Conservation (phyloP, 306 rosid species). For the Vigna reflexopilosa region DNA sequence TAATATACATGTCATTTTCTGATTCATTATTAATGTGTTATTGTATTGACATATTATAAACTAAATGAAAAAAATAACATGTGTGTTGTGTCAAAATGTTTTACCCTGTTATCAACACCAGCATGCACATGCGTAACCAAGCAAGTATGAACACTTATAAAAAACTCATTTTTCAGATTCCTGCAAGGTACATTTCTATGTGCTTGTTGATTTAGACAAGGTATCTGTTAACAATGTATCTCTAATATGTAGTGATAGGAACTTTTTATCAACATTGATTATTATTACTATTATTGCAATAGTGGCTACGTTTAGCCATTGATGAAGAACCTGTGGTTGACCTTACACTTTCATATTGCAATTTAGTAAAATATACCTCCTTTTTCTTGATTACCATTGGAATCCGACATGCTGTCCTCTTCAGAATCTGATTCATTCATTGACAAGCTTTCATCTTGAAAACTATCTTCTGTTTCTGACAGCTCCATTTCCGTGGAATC, state of each 20-base stretch:
- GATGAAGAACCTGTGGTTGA: slow-evolving; percentile 39
- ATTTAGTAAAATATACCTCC: slow-evolving; percentile 42
- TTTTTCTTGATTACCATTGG: slow-evolving; percentile 48
- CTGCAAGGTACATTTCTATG: slow-evolving; percentile 33
- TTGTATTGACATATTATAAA: no score
- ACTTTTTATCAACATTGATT: slow-evolving; percentile 44
- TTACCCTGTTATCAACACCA: neutral
- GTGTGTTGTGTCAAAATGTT: no score
- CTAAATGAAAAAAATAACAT: no score
- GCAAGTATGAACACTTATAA: neutral
- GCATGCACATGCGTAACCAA: neutral
- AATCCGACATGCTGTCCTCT: slow-evolving; percentile 48
- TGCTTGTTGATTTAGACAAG: slow-evolving; percentile 12
- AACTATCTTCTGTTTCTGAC: slow-evolving; percentile 55
- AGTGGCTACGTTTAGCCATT: slow-evolving; percentile 41
- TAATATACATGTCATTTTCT: no score
- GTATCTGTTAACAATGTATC: neutral
- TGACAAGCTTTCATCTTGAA: slow-evolving; percentile 43
- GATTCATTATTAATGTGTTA: no score
- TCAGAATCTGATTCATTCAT: slow-evolving; percentile 61
- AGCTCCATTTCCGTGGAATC: slow-evolving; percentile 47
- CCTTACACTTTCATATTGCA: slow-evolving; percentile 36
- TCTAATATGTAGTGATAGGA: slow-evolving; percentile 35
- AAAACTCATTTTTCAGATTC: slow-evolving; percentile 14
- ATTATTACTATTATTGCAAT: slow-evolving; percentile 27